These are phyloP conservation scores for Articulospora tetracladia DNA, from an alignment of 495 filamentous ascomycete genomes.

Conservation along the genomic window DNA sequence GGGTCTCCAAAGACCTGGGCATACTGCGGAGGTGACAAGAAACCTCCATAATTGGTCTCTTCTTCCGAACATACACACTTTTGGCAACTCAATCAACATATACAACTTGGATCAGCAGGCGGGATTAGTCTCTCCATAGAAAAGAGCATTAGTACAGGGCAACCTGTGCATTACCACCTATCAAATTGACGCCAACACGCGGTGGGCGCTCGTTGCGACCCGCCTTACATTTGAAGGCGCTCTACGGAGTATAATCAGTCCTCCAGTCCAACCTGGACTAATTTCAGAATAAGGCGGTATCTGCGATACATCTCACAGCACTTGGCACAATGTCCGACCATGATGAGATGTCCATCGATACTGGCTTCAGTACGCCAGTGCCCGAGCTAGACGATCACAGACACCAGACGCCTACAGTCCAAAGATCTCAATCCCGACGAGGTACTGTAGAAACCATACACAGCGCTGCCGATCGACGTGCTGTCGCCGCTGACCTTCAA, in stretches of 20 bases:
- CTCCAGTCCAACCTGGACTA: background rate
- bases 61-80: slow-evolving; percentile 1
- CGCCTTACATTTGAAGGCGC: slow-evolving; percentile 21
- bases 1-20: slow-evolving; percentile 81
- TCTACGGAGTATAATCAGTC: background rate
- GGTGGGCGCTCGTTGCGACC: slow-evolving; percentile 30
- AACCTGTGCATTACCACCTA: slow-evolving; percentile 25
- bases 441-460: slow-evolving; percentile 51
- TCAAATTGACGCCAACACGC: slow-evolving; percentile 30
- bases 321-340: slow-evolving; percentile 52
- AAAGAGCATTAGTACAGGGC: slow-evolving; percentile 23
- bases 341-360: slow-evolving; percentile 41
- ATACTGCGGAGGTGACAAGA: slow-evolving; percentile 93
- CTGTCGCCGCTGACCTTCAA: slow-evolving; percentile 35
- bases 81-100: background rate
- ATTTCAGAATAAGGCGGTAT: background rate
- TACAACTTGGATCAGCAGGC: background rate
- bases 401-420: slow-evolving; percentile 65
- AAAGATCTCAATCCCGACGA: slow-evolving; percentile 49
- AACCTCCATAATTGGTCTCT: slow-evolving; percentile 88
- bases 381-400: slow-evolving; percentile 93
- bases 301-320: slow-evolving; percentile 1
- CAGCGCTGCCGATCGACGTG: slow-evolving; percentile 31
- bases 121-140: slow-evolving; percentile 9
- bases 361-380: slow-evolving; percentile 69